Conservation (phyloP, 129 eudicot species). For the Flaveria robusta region DNA sequence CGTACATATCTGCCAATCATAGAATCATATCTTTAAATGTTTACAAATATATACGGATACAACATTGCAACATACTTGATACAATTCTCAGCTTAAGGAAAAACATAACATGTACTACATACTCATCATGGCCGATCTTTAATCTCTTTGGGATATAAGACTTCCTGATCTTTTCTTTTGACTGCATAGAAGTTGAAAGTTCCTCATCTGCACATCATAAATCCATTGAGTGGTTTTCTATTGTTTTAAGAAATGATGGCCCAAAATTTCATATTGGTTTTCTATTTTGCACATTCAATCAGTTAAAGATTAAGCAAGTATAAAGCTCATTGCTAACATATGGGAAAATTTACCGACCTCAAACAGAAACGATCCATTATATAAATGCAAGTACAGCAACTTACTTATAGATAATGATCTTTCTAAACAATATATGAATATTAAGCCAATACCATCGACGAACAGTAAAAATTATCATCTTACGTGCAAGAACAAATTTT, state of each 20-base stretch:
- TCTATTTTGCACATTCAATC: constrained; percentile 8
- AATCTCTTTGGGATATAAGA: constrained; percentile 77
- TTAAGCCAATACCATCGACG: not conserved
- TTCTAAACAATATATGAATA: not conserved
- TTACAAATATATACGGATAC: not conserved
- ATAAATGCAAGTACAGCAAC: not conserved
- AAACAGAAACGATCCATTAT: not conserved
- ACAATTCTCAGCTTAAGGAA: constrained; percentile 15
- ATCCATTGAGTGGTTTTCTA: constrained; percentile 7
- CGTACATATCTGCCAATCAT: constrained; percentile 74
- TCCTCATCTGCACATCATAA: constrained; percentile 55
- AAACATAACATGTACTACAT: constrained; percentile 42
- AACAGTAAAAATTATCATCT: not conserved
- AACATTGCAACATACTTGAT: not conserved
- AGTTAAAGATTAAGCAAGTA: constrained; percentile 4
- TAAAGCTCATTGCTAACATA: constrained; percentile 21
- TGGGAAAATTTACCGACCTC: not conserved
- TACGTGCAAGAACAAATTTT: not conserved
- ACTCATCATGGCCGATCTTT: constrained; percentile 84
- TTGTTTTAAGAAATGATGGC: not conserved
- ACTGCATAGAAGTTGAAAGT: constrained; percentile 38
- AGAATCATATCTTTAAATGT: constrained; percentile 11
- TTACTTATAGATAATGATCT: not conserved
- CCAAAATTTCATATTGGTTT: constrained; percentile 1
- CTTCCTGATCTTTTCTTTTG: constrained; percentile 55